Evolutionary conservation across 441 rosid genomes (phyloP).

Genomic region (Eutrema salsugineum): DNA sequence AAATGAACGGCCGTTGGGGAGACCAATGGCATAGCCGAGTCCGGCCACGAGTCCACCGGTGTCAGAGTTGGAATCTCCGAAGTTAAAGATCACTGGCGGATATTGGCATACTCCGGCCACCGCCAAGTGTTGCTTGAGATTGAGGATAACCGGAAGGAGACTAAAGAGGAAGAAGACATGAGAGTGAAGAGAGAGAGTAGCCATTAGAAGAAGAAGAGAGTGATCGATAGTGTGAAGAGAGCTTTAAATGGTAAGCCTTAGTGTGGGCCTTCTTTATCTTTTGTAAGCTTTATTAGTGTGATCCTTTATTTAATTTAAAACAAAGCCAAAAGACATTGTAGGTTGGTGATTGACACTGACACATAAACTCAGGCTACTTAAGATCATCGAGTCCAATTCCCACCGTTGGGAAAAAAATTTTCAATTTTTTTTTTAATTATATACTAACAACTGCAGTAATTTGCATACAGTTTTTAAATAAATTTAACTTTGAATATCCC

Average conservation of each 20-base stretch:
- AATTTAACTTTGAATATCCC: no score
- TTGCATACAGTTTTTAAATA: no score
- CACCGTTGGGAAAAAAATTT: background rate
- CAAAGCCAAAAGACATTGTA: background rate
- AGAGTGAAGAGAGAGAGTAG: slow-evolving; percentile 10
- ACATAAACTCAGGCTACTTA: background rate
- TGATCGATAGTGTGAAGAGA: slow-evolving; percentile 3
- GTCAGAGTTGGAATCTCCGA: slow-evolving; percentile 88
- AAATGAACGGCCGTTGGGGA: slow-evolving; percentile 67
- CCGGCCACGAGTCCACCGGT: slow-evolving; percentile 82
- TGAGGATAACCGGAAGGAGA: background rate
- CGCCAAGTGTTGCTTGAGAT: background rate
- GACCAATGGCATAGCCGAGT: slow-evolving; percentile 60
- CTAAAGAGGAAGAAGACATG: background rate
- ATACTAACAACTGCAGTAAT: background rate
- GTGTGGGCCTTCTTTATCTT: slow-evolving; percentile 1
- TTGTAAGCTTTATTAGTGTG: background rate
- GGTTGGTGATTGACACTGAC: slow-evolving; percentile 15
- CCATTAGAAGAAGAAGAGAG: slow-evolving; percentile 7
- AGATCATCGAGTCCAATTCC: background rate
- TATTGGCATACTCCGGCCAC: slow-evolving; percentile 36
- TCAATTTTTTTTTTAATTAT: no score
- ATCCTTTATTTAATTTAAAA: background rate
- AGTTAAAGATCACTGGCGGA: slow-evolving; percentile 71
- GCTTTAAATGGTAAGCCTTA: background rate